Conservation (phyloP, 352 stramenopile species). For the Globisporangium orthogonon region DNA sequence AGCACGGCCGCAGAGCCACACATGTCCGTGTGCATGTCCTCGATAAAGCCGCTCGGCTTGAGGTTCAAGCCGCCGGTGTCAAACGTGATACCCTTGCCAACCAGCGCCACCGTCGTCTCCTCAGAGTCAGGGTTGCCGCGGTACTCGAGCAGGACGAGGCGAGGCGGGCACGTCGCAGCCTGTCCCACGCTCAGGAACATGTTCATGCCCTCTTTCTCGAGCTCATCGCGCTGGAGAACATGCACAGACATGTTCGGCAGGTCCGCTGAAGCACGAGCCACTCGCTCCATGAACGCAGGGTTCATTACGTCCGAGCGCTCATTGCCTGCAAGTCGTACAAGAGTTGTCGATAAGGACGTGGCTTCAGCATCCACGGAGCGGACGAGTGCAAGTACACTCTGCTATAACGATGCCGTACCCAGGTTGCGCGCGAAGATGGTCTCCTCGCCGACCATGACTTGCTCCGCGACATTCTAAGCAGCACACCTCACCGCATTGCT, state of each 20-base stretch:
- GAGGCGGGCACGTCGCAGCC: constrained; percentile 57
- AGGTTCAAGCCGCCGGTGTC: constrained; percentile 94
- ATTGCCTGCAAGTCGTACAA: constrained; percentile 26
- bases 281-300: constrained; percentile 77
- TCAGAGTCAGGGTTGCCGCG: constrained; percentile 52
- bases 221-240: constrained; percentile 75
- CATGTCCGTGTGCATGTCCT: constrained; percentile 93
- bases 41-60: constrained; percentile 88
- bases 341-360: neutral
- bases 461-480: constrained; percentile 46
- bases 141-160: constrained; percentile 85
- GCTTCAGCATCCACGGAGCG: too few species aligned
- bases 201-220: constrained; percentile 73
- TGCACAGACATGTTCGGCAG: constrained; percentile 75
- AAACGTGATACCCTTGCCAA: constrained; percentile 94
- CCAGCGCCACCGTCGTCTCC: constrained; percentile 71
- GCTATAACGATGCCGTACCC: constrained; percentile 5
- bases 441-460: constrained; percentile 64
- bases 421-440: constrained; percentile 84
- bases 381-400: too few species aligned
- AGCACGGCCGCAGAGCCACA: constrained; percentile 86
- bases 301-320: constrained; percentile 71
- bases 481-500: neutral
- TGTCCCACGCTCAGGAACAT: constrained; percentile 84
- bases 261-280: constrained; percentile 53